Conservation (phyloP, 345 rosid species). For the Acer negundo region DNA sequence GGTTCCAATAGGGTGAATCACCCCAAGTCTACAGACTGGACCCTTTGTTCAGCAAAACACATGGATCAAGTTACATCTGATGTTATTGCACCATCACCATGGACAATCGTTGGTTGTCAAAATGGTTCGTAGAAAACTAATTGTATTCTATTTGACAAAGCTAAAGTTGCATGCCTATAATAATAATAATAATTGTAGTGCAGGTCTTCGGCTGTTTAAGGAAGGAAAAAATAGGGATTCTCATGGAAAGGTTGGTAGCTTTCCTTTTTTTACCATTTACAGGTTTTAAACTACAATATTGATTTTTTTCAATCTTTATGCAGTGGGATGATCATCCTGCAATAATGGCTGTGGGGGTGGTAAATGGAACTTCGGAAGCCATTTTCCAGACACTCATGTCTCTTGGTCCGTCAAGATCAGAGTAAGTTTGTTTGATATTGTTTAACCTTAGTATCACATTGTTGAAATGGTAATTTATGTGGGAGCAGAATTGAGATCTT, state of each 20-base stretch:
- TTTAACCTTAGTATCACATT: conserved; percentile 5
- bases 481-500: neutral
- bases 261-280: conserved; percentile 16
- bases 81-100: conserved; percentile 91
- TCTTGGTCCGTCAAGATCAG: conserved; percentile 95
- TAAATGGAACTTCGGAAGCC: conserved; percentile 90
- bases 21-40: conserved; percentile 71
- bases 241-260: conserved; percentile 57
- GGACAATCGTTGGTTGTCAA: conserved; percentile 96
- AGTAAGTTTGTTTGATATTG: conserved; percentile 45
- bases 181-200: conserved; percentile 24
- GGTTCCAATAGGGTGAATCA: conserved; percentile 55
- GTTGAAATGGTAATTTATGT: conserved; percentile 3
- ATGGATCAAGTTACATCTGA: conserved; percentile 68
- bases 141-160: conserved; percentile 3
- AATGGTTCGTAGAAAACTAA: conserved; percentile 52
- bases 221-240: conserved; percentile 88
- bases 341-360: conserved; percentile 95
- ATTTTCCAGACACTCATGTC: conserved; percentile 92
- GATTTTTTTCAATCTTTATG: conserved; percentile 14
- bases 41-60: conserved; percentile 49
- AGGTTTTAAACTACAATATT: conserved; percentile 5
- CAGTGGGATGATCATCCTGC: conserved; percentile 99
- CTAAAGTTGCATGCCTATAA: conserved; percentile 22
- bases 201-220: conserved; percentile 89